Conservation (phyloP, 208 protist genomes). For the Entamoeba invadens region DNA sequence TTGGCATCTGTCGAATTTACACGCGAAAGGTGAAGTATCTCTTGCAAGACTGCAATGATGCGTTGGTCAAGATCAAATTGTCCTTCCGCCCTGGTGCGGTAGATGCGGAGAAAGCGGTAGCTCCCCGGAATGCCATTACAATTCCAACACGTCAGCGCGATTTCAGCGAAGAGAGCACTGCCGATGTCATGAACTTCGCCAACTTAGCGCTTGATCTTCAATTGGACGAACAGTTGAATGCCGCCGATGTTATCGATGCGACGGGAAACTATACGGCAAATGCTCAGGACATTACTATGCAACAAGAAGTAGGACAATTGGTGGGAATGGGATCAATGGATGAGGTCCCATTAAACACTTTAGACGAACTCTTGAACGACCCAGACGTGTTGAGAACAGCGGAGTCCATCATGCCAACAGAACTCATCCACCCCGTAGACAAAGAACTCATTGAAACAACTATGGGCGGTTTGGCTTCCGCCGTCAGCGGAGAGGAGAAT, state of each 20-base stretch:
- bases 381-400: background rate
- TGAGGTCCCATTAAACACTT: background rate
- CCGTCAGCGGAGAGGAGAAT: background rate
- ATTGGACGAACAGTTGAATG: constrained; percentile 11
- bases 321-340: background rate
- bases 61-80: constrained; percentile 49
- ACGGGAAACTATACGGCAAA: background rate
- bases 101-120: constrained; percentile 4
- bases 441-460: background rate
- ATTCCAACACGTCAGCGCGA: constrained; percentile 3
- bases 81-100: constrained; percentile 36
- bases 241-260: background rate
- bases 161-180: background rate
- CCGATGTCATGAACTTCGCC: background rate
- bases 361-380: background rate
- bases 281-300: background rate
- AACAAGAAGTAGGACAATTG: background rate
- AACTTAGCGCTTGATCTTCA: background rate
- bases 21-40: constrained; percentile 64
- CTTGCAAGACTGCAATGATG: constrained; percentile 48
- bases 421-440: background rate
- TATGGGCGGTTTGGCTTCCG: background rate
- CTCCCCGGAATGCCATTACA: constrained; percentile 21
- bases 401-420: background rate
- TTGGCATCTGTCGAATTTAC: constrained; percentile 85